phyloP scores from a whole-genome alignment of 148 eudicot genomes.

The Camellia japonica region DNA sequence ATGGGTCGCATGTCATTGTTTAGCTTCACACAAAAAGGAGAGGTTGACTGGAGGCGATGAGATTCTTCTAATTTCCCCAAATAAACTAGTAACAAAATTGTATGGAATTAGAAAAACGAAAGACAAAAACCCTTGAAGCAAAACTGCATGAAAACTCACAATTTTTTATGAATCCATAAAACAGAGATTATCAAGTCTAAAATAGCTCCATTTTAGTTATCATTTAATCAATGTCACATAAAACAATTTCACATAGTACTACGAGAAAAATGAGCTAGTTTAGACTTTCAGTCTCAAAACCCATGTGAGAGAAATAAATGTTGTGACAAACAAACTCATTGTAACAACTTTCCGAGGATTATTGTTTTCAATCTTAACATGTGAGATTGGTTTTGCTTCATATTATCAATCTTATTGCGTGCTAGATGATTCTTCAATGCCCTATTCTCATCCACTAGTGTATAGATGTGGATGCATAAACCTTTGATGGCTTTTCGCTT shows the following conservation, averaged over 20 bases:
- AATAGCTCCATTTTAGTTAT: too few species aligned
- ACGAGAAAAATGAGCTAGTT: neutral
- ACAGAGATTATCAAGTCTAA: too few species aligned
- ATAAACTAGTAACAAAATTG: too few species aligned
- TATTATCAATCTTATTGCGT: neutral
- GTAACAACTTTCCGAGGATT: neutral
- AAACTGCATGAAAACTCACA: too few species aligned
- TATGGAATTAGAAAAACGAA: too few species aligned
- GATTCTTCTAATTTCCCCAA: too few species aligned
- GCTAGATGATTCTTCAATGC: constrained; percentile 9
- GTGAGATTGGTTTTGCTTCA: constrained; percentile 17
- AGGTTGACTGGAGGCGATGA: too few species aligned
- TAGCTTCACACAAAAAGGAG: too few species aligned
- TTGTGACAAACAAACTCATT: neutral
- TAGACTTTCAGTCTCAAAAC: neutral
- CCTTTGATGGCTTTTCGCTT: constrained; percentile 24
- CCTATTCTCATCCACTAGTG: constrained; percentile 27
- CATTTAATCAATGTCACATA: neutral
- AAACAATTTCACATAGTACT: neutral
- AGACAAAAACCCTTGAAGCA: too few species aligned
- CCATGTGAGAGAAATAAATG: neutral
- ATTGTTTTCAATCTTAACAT: constrained; percentile 11
- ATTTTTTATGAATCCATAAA: too few species aligned
- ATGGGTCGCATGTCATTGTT: too few species aligned
- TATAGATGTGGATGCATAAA: neutral